A percentile compares a stretch with the other conserved stretches of the same genome.
These are phyloP conservation scores for Brachypodium distachyon DNA, from an alignment of 202 grass and related monocot species.

Conservation along the genomic window DNA sequence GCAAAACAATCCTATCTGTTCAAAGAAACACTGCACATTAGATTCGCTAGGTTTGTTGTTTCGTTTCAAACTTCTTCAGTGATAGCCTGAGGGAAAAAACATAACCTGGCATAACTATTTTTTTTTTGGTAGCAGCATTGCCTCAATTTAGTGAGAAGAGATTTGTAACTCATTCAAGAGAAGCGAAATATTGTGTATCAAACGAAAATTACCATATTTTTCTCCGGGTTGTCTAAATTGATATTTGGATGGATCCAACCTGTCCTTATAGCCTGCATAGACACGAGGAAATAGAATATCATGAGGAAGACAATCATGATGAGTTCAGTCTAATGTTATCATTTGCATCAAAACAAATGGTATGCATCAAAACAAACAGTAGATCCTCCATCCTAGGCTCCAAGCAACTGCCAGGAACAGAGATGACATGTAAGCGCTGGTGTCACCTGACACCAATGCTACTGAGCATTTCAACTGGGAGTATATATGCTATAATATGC, in stretches of 20 bases:
- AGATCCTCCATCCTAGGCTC: background rate
- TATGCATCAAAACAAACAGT: background rate
- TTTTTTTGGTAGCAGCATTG: background rate
- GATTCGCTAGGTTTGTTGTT: background rate
- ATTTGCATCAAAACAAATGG: background rate
- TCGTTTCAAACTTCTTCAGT: background rate
- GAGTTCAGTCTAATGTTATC: conserved; percentile 1
- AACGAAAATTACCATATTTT: conserved; percentile 66
- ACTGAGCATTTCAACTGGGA: no score
- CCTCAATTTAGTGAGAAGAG: background rate
- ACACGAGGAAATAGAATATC: conserved; percentile 3
- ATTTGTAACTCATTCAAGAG: background rate
- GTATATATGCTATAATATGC: no score
- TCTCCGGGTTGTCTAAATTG: conserved; percentile 93
- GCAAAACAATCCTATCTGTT: background rate
- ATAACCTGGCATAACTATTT: background rate
- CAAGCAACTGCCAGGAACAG: no score
- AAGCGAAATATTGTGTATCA: background rate
- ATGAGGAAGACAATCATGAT: conserved; percentile 1
- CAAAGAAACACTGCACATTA: background rate
- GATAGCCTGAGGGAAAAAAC: background rate
- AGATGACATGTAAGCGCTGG: no score
- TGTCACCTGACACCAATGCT: no score
- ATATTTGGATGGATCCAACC: conserved; percentile 98
- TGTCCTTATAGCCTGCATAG: conserved; percentile 88